Conservation (phyloP, 1,139 yeast genomes). For the Nakaseomyces delphensis region DNA sequence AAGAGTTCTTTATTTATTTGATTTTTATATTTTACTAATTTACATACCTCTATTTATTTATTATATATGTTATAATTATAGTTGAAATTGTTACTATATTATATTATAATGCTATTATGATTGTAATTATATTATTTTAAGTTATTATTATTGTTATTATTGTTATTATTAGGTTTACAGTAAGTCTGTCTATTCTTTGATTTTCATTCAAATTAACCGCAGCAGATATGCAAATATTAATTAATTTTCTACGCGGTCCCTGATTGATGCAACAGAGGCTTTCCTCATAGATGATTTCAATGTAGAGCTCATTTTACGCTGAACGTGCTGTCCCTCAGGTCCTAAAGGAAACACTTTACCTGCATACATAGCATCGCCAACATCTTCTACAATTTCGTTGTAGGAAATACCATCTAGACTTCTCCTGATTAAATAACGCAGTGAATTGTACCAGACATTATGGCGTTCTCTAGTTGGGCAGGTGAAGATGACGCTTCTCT, state of each 20-base stretch:
- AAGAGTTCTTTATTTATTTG: too few species aligned
- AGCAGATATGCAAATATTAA: not conserved
- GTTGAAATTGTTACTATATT: too few species aligned
- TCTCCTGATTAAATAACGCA: slow-evolving; percentile 66
- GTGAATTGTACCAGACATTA: slow-evolving; percentile 83
- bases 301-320: not conserved
- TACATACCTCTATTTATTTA: too few species aligned
- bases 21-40: too few species aligned
- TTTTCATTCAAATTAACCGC: not conserved
- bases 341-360: slow-evolving; percentile 20
- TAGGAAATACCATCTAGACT: slow-evolving; percentile 53
- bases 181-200: too few species aligned
- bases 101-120: too few species aligned
- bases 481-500: slow-evolving; percentile 65
- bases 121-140: too few species aligned
- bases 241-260: not conserved
- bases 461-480: slow-evolving; percentile 85
- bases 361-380: slow-evolving; percentile 19
- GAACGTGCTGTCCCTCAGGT: slow-evolving; percentile 1
- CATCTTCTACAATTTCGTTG: slow-evolving; percentile 31
- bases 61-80: too few species aligned
- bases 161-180: not conserved
- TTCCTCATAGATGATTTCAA: not conserved
- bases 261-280: not conserved
- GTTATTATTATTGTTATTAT: too few species aligned